A percentile compares a stretch with the other conserved stretches of the same genome.
phyloP scores from a whole-genome alignment of 2,329 filamentous ascomycete species.

The Sclerotinia nivalis region DNA sequence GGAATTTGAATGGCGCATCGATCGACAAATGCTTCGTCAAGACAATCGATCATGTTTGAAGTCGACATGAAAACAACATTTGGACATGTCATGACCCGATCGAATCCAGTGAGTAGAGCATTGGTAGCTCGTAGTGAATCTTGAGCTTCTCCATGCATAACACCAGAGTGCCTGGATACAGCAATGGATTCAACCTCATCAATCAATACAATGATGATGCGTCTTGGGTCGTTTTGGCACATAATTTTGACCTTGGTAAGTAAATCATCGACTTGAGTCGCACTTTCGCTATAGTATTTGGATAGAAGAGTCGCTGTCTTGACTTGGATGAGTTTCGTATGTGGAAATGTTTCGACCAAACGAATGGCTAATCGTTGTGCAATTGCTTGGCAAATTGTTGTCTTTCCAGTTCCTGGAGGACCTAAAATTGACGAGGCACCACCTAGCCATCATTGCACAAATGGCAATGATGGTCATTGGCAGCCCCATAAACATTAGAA shows the following conservation, averaged over 20 bases:
- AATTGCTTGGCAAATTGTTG: slow-evolving; percentile 94
- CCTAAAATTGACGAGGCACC: background rate
- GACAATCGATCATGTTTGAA: slow-evolving; percentile 36
- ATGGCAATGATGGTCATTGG: background rate
- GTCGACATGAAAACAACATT: slow-evolving; percentile 40
- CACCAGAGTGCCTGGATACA: slow-evolving; percentile 32
- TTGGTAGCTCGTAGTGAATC: slow-evolving; percentile 41
- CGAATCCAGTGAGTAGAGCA: slow-evolving; percentile 40
- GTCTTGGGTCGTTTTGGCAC: slow-evolving; percentile 32
- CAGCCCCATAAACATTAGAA: background rate
- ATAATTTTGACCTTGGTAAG: slow-evolving; percentile 45
- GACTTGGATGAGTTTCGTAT: slow-evolving; percentile 47
- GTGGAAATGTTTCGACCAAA: slow-evolving; percentile 43
- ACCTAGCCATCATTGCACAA: slow-evolving; percentile 3
- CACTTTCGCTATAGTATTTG: slow-evolving; percentile 51
- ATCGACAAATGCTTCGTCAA: slow-evolving; percentile 40
- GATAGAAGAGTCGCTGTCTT: slow-evolving; percentile 49
- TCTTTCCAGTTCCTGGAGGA: slow-evolving; percentile 80
- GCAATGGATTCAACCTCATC: slow-evolving; percentile 42
- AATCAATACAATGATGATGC: slow-evolving; percentile 40
- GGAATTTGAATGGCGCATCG: slow-evolving; percentile 34
- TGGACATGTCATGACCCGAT: slow-evolving; percentile 31
- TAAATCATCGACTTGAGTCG: slow-evolving; percentile 46
- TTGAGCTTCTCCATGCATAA: slow-evolving; percentile 34
- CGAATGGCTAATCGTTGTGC: slow-evolving; percentile 59